phyloP scores from a whole-genome alignment of 768 basidiomycete genomes.

The Phylloporus scabripes region DNA sequence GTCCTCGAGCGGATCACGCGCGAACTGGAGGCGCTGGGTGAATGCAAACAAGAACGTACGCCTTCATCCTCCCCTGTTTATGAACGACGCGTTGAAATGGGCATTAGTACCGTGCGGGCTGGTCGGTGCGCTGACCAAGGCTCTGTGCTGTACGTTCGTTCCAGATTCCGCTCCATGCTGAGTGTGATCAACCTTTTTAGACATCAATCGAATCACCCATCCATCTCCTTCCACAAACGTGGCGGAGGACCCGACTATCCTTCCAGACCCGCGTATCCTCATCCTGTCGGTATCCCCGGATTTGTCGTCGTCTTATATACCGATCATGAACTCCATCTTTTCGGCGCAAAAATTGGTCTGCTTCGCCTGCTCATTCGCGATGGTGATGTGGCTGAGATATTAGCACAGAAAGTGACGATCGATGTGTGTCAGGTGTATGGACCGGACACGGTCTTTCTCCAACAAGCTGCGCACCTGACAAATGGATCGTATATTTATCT shows the following conservation, averaged over 20 bases:
- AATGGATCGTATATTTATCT: slow-evolving; percentile 90
- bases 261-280: slow-evolving; percentile 54
- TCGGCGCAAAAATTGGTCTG: slow-evolving; percentile 94
- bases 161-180: neutral
- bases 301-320: slow-evolving; percentile 86
- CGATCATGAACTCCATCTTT: slow-evolving; percentile 99
- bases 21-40: slow-evolving; percentile 52
- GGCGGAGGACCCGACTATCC: slow-evolving; percentile 29
- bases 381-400: slow-evolving; percentile 22
- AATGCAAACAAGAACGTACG: slow-evolving; percentile 43
- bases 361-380: slow-evolving; percentile 3
- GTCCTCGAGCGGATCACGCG: slow-evolving; percentile 56
- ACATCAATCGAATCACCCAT: slow-evolving; percentile 55
- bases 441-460: slow-evolving; percentile 89
- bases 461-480: slow-evolving; percentile 95
- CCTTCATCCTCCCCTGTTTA: neutral
- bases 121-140: slow-evolving; percentile 87
- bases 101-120: slow-evolving; percentile 57
- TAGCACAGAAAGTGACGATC: slow-evolving; percentile 82
- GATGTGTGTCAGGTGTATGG: slow-evolving; percentile 93
- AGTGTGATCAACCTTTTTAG: slow-evolving; percentile 37
- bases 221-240: slow-evolving; percentile 27
- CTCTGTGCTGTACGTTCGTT: slow-evolving; percentile 72
- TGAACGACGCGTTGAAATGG: slow-evolving; percentile 5
- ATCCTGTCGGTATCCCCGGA: slow-evolving; percentile 92